Base-by-base conservation (phyloP, 2,329 filamentous ascomycete species). In the Talaromyces sp. region DNA sequence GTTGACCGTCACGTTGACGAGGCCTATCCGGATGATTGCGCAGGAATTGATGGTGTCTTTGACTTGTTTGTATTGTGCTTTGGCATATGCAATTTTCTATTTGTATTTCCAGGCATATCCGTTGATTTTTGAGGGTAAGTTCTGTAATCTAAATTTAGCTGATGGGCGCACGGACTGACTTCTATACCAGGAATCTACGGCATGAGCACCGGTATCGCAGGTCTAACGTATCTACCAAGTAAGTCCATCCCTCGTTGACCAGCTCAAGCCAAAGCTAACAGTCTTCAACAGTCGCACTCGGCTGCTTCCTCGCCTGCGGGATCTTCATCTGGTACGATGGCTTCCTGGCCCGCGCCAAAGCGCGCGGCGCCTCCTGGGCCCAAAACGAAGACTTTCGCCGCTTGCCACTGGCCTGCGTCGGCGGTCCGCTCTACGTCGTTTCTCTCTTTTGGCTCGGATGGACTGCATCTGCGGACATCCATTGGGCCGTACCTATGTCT, bases 21-120 rank as follows among this genome's bases (percentile, higher is more conserved):
- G 90, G 1, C 90, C 91, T 0, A 77, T 92, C 22, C 84, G 89
- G 56, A 93, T 93, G 90, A 81, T 89, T 39, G 61, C 84, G 58
- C 87, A 85, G 54, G 91, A 94, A 75, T 87, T 88, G 58, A 89
- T 94, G 60, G 90, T 93, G 16, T 83, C 88, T 49, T 87, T 87
- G 64, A 86, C 85, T 2, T 92, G 88, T 76, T 72, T 86, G 74
- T 93, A 92, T 75, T 81, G 92, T 39, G 87, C 90, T 52, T 81
- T 93, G 56, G 83, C 87, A 62, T 93, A 92, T 73, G 84, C 82
- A 2, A 85, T 88, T 66, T 87, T 88, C 69, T 88, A 87, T 81
- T 89, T 93, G 76, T 91, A 88, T 73, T 92, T 93, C 69, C 86
- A 92, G 75, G 88, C 89, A 10, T 93, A 89, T 73, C 87, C 87